Base-by-base conservation (phyloP, 2,329 filamentous ascomycete genomes). In the Eurotiales sp. region DNA sequence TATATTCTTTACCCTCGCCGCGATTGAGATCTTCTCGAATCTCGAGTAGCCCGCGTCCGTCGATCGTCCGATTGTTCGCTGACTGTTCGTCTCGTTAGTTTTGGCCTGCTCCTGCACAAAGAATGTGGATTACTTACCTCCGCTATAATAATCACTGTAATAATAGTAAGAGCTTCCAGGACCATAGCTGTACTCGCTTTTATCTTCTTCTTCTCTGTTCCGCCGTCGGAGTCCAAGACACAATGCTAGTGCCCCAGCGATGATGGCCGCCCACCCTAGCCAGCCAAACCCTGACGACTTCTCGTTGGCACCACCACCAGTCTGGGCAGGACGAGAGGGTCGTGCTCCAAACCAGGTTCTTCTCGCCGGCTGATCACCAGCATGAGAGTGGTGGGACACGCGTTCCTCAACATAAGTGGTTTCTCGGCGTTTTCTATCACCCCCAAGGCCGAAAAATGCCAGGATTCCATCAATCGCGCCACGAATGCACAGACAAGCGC, bases 171-270 rank as follows among this genome's bases (percentile, higher is more conserved):
- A 66, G 55, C 67, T 73, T 30, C 64, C 52, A 29, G 52, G 52
- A 17, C 52, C 48, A 39, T 54, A 68, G 19, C 64, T 67, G 44
- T 65, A 67, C 46, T 62, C 60, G 57, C 64, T 72, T 61, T 73
- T 74, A 46, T 67, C 64, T 14, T 69, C 63, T 21, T 68, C 58
- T 25, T 70, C 63, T 19, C 58, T 66, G 23, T 44, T 47, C 53
- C 63, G 66, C 55, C 73, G 68, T 64, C 69, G 73, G 59, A 77
- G 51, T 6, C 75, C 75, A 39, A 77, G 59, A 40, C 72, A 69
- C 15, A 76, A 57, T 10, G 74, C 73, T 52, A 77, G 56, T 10
- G 69, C 71, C 44, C 71, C 72, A 43, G 76, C 54, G 11, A 72
- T 59, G 21, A 72, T 70, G n/a, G 67, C 72, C 37, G 76, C 61